phyloP scores from a whole-genome alignment of 108 stramenopile species.

The Bacterosira constricta region DNA sequence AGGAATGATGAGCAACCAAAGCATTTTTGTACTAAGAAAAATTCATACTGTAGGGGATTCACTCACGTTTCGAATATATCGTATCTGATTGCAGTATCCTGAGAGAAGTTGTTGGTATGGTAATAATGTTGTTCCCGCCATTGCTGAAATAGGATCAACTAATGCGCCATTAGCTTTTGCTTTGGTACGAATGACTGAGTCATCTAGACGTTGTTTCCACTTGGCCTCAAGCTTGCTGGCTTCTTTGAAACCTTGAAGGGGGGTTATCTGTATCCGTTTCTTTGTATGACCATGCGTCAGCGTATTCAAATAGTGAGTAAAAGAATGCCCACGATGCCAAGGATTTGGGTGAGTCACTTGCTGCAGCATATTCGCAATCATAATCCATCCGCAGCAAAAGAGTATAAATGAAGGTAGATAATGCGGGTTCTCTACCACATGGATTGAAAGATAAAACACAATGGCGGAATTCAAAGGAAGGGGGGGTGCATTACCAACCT shows the following conservation, averaged over 20 bases:
- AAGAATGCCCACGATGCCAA: slow-evolving; percentile 67
- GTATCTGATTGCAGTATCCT: slow-evolving; percentile 27
- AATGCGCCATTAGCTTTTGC: slow-evolving; percentile 24
- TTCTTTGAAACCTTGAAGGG: slow-evolving; percentile 50
- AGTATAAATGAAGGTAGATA: slow-evolving; percentile 49
- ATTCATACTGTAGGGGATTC: too few species aligned
- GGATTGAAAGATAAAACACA: slow-evolving; percentile 49
- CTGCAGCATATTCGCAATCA: slow-evolving; percentile 65
- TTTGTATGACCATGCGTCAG: slow-evolving; percentile 24
- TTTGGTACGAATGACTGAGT: slow-evolving; percentile 35
- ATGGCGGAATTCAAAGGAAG: slow-evolving; percentile 74
- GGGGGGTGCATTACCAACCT: slow-evolving; percentile 48
- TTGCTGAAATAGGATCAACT: slow-evolving; percentile 54
- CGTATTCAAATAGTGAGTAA: slow-evolving; percentile 59
- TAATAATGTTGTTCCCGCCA: slow-evolving; percentile 18
- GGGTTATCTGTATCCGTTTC: slow-evolving; percentile 16
- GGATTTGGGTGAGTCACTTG: slow-evolving; percentile 74
- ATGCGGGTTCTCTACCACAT: slow-evolving; percentile 68
- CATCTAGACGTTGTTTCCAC: slow-evolving; percentile 45
- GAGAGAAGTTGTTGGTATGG: slow-evolving; percentile 36
- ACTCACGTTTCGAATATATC: slow-evolving; percentile 31
- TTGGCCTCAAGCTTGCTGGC: slow-evolving; percentile 38
- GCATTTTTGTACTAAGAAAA: slow-evolving; percentile 44
- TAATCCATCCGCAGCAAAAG: slow-evolving; percentile 63
- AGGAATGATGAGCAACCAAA: too few species aligned